Percentiles rank a stretch among this genome's conserved stretches.
phyloP scores from a whole-genome alignment of 352 stramenopile genomes.

The Phytophthora citricola region DNA sequence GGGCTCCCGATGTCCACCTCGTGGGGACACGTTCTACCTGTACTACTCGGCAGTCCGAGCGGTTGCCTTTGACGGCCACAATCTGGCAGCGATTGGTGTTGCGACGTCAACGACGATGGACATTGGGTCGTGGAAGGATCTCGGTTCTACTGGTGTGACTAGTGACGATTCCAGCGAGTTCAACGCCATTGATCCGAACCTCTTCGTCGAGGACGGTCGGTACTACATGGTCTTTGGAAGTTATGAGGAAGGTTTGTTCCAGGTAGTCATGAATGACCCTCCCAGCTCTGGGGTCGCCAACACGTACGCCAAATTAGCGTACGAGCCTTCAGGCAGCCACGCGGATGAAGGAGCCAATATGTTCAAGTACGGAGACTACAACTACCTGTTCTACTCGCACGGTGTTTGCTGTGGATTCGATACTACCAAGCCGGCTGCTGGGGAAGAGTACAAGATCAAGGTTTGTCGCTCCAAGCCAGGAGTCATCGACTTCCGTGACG shows the following conservation, averaged over 20 bases:
- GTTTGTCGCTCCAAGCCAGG: constrained; percentile 32
- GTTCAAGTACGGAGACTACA: constrained; percentile 32
- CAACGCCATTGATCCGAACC: constrained; percentile 34
- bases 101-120: constrained; percentile 28
- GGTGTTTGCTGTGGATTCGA: constrained; percentile 34
- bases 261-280: constrained; percentile 20
- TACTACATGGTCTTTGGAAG: constrained; percentile 37
- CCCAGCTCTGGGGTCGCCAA: constrained; percentile 7
- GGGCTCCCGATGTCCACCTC: constrained; percentile 29
- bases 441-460: constrained; percentile 38
- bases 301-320: constrained; percentile 30
- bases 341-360: constrained; percentile 32
- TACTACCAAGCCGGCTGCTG: constrained; percentile 12
- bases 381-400: constrained; percentile 39
- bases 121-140: constrained; percentile 30
- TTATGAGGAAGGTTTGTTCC: constrained; percentile 27
- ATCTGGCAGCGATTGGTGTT: constrained; percentile 26
- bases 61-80: constrained; percentile 27
- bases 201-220: constrained; percentile 19
- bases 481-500: constrained; percentile 33
- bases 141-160: constrained; percentile 17
- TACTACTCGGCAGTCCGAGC: constrained; percentile 32
- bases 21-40: constrained; percentile 38
- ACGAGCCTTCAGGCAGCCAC: constrained; percentile 21
- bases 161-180: constrained; percentile 30